Percentiles rank a stretch among this genome's conserved stretches.
Conservation (phyloP, 2,329 filamentous ascomycete genomes). For the Taxawa tesnikishii region DNA sequence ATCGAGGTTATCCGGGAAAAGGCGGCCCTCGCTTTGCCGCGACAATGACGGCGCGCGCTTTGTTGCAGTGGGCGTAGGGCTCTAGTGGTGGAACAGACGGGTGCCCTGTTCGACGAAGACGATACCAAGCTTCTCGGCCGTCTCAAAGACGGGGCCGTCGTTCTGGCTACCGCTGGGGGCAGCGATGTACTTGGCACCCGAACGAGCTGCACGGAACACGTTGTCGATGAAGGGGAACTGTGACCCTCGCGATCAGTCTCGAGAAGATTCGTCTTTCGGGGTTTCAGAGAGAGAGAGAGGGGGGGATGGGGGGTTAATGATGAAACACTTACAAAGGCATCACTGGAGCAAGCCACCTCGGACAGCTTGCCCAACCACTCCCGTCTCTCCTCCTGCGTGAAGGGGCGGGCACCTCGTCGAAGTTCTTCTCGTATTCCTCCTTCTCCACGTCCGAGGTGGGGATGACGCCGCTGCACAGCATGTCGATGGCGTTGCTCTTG, state of each 20-base stretch:
- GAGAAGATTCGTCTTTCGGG: too few species aligned
- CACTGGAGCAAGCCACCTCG: conserved; percentile 77
- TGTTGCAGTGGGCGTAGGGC: not conserved
- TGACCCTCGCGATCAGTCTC: not conserved
- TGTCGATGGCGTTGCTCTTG: conserved; percentile 96
- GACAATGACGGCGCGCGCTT: too few species aligned
- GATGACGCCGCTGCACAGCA: conserved; percentile 83
- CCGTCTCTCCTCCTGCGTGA: conserved; percentile 72
- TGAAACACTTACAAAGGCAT: conserved; percentile 69
- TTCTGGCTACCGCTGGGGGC: conserved; percentile 86
- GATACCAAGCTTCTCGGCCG: conserved; percentile 82
- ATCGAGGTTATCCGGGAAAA: too few species aligned
- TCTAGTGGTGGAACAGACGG: conserved; percentile 86
- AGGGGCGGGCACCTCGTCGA: conserved; percentile 79
- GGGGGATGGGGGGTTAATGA: too few species aligned
- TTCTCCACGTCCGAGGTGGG: conserved; percentile 74
- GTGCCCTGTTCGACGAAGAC: conserved; percentile 93
- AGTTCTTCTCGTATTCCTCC: conserved; percentile 75
- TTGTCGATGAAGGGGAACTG: conserved; percentile 98
- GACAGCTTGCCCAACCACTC: conserved; percentile 75
- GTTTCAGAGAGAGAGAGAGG: not conserved
- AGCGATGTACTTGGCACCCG: conserved; percentile 90
- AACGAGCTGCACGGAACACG: conserved; percentile 78
- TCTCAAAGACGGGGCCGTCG: conserved; percentile 69
- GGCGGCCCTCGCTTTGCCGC: too few species aligned